Conservation (phyloP, 2,329 filamentous ascomycete species). For the Blastomyces percursus region DNA sequence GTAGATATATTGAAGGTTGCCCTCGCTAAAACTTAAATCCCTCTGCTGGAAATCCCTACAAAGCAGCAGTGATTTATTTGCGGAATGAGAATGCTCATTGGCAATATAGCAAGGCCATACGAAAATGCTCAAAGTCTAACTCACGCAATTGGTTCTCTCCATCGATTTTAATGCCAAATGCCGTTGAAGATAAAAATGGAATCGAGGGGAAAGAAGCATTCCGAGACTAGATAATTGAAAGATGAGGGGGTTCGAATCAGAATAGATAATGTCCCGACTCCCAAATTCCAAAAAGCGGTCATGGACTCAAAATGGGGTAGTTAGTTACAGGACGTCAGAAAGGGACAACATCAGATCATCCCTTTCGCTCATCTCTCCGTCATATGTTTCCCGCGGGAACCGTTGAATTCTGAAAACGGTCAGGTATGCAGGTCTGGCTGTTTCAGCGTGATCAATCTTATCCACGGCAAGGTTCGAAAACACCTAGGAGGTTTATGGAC, state of each 20-base stretch:
- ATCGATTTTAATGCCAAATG: neutral
- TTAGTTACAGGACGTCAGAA: no score
- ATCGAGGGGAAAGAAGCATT: neutral
- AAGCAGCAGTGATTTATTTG: neutral
- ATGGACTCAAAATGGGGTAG: neutral
- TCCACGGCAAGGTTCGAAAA: neutral
- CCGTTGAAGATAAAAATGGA: neutral
- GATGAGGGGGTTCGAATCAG: neutral
- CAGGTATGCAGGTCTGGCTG: neutral
- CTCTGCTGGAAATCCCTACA: neutral
- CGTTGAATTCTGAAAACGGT: neutral
- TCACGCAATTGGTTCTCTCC: neutral
- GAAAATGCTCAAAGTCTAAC: neutral
- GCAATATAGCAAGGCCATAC: neutral
- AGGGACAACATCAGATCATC: neutral
- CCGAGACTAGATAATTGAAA: neutral
- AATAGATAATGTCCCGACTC: neutral
- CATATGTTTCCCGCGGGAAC: neutral
- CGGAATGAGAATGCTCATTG: neutral
- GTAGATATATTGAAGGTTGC: neutral
- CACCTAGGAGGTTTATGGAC: no score
- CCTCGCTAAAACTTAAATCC: neutral
- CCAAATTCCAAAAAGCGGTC: neutral
- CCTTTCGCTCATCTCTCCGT: neutral
- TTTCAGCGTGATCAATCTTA: no score